phyloP scores from a whole-genome alignment of 495 filamentous ascomycete species.

The Penicillium angulare region DNA sequence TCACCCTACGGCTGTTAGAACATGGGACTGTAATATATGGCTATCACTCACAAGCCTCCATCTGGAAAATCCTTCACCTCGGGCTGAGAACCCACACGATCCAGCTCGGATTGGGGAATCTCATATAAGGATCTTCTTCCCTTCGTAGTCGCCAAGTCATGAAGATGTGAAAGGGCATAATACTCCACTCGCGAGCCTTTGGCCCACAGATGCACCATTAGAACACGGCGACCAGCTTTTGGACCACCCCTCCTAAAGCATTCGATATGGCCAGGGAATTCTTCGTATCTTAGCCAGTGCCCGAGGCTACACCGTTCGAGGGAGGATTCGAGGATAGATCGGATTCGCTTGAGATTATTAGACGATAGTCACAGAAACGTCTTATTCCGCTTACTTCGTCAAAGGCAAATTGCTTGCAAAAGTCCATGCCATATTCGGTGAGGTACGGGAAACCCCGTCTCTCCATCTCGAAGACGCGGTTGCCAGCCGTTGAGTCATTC shows the following conservation, averaged over 20 bases:
- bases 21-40: slow-evolving; percentile 15
- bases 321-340: slow-evolving; percentile 21
- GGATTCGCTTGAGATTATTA: slow-evolving; percentile 20
- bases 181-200: slow-evolving; percentile 21
- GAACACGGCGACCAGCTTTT: slow-evolving; percentile 17
- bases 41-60: slow-evolving; percentile 21
- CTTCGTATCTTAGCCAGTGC: slow-evolving; percentile 21
- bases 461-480: slow-evolving; percentile 17
- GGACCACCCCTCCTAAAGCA: slow-evolving; percentile 20
- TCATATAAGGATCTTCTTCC: slow-evolving; percentile 19
- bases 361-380: slow-evolving; percentile 13
- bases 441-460: slow-evolving; percentile 19
- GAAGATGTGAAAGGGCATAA: slow-evolving; percentile 16
- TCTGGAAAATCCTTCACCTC: slow-evolving; percentile 22
- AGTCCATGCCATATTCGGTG: slow-evolving; percentile 23
- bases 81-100: slow-evolving; percentile 14
- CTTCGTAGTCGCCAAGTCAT: slow-evolving; percentile 17
- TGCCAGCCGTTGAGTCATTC: slow-evolving; percentile 18
- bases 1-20: slow-evolving; percentile 15
- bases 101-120: slow-evolving; percentile 15
- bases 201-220: slow-evolving; percentile 18
- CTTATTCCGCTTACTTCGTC: background rate
- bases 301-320: slow-evolving; percentile 21
- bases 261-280: slow-evolving; percentile 18
- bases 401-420: slow-evolving; percentile 9